Evolutionary conservation across 371 early-diverging fungal genomes (phyloP).

Genomic region (Actinomucor elegans): DNA sequence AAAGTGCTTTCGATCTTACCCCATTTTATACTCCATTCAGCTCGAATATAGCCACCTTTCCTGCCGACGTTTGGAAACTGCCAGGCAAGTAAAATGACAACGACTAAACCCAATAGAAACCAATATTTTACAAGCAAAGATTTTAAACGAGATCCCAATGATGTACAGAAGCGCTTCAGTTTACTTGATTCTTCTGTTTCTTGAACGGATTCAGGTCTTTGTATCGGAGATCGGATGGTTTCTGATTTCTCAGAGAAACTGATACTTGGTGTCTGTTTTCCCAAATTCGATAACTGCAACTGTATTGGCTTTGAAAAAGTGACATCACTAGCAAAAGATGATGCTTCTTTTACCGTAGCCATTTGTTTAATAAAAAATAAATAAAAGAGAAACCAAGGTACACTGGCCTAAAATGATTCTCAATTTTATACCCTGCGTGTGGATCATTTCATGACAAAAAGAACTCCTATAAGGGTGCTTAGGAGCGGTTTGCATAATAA

Average conservation of each 20-base stretch:
- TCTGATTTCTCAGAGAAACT: conserved; percentile 2
- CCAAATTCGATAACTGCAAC: conserved; percentile 6
- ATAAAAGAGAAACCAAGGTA: background rate
- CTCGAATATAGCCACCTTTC: conserved; percentile 54
- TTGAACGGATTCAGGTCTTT: background rate
- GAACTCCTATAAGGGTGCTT: too few relatives aligned
- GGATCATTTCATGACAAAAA: too few relatives aligned
- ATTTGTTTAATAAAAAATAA: background rate
- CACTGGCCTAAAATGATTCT: too few relatives aligned
- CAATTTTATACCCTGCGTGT: too few relatives aligned
- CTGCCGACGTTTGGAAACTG: conserved; percentile 56
- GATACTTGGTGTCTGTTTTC: conserved; percentile 7
- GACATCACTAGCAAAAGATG: conserved; percentile 17
- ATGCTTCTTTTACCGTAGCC: conserved; percentile 5
- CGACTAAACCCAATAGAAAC: conserved; percentile 54
- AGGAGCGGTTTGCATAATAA: conserved; percentile 5
- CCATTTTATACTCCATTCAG: conserved; percentile 66
- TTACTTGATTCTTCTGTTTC: background rate
- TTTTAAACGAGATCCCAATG: too few relatives aligned
- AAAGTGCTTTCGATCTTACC: conserved; percentile 39
- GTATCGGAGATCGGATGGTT: background rate
- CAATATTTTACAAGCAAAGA: conserved; percentile 21
- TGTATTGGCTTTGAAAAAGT: conserved; percentile 16
- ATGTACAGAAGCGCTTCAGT: too few relatives aligned
- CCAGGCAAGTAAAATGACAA: conserved; percentile 58